These are phyloP conservation scores for Periconia macrospinosa DNA, from an alignment of 2,329 filamentous ascomycete species.

Conservation along the genomic window DNA sequence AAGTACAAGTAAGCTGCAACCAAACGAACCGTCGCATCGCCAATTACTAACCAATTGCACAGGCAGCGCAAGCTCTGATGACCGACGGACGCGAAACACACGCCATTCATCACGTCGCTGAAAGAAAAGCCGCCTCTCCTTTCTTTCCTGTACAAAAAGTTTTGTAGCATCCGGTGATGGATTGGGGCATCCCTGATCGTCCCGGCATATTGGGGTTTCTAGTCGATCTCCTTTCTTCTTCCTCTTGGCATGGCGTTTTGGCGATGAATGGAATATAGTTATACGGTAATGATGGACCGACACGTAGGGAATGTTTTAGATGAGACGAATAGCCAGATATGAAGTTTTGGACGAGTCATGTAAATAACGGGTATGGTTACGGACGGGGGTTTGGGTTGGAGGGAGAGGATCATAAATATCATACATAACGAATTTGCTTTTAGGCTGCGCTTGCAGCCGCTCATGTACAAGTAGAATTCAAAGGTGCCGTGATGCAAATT, in stretches of 20 bases:
- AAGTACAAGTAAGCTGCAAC: conserved; percentile 48
- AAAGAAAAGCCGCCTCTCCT: neutral
- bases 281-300: conserved; percentile 10
- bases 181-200: conserved; percentile 10
- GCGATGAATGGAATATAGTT: neutral
- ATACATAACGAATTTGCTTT: conserved; percentile 5
- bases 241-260: conserved; percentile 6
- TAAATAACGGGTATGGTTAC: conserved; percentile 12
- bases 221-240: neutral
- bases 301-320: conserved; percentile 4
- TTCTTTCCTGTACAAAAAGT: conserved; percentile 17
- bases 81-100: conserved; percentile 45
- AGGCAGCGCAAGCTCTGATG: conserved; percentile 50
- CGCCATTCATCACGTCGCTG: conserved; percentile 38
- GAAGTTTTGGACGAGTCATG: conserved; percentile 11
- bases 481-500: no score
- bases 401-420: conserved; percentile 13
- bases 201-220: conserved; percentile 11
- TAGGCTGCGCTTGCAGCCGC: neutral
- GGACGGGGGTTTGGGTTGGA: neutral
- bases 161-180: conserved; percentile 8
- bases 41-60: conserved; percentile 18
- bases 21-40: neutral
- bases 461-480: no score
- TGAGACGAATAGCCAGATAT: conserved; percentile 8